Conservation (phyloP, 164 flowering plant genomes). For the Umbellularia californica region DNA sequence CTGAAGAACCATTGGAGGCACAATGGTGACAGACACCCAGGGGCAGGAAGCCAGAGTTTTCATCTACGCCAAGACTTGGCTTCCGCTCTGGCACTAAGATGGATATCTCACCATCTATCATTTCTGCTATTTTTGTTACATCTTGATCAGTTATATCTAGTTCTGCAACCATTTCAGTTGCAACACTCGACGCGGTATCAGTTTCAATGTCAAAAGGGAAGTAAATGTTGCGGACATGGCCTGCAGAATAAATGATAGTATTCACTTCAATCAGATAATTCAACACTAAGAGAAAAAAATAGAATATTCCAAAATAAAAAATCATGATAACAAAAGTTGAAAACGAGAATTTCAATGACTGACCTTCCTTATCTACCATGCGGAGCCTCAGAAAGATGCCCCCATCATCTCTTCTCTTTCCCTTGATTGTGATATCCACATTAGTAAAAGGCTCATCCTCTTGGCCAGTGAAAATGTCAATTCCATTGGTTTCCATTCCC, state of each 20-base stretch:
- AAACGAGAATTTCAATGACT: constrained; percentile 4
- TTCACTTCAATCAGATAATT: not conserved
- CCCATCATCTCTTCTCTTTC: constrained; percentile 61
- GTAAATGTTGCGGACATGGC: constrained; percentile 73
- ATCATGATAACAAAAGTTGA: too few species aligned
- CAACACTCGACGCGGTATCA: constrained; percentile 84
- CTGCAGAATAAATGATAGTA: constrained; percentile 35
- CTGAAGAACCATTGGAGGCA: constrained; percentile 34
- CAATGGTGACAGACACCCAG: constrained; percentile 43
- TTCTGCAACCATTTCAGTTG: constrained; percentile 86
- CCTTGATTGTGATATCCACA: constrained; percentile 67
- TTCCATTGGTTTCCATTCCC: constrained; percentile 40
- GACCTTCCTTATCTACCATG: constrained; percentile 85
- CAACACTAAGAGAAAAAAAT: not conserved
- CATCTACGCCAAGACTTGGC: constrained; percentile 31
- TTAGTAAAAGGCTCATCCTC: constrained; percentile 55
- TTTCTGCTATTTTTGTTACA: constrained; percentile 73
- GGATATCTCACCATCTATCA: constrained; percentile 85
- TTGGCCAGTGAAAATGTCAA: constrained; percentile 51
- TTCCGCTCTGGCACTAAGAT: constrained; percentile 78
- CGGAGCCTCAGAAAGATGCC: constrained; percentile 76
- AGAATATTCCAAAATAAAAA: not conserved
- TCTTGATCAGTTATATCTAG: constrained; percentile 86
- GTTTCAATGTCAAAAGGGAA: constrained; percentile 77
- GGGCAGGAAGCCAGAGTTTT: constrained; percentile 21